These are phyloP conservation scores for Rhizophora apiculata DNA, from an alignment of 345 rosid species.

Conservation along the genomic window DNA sequence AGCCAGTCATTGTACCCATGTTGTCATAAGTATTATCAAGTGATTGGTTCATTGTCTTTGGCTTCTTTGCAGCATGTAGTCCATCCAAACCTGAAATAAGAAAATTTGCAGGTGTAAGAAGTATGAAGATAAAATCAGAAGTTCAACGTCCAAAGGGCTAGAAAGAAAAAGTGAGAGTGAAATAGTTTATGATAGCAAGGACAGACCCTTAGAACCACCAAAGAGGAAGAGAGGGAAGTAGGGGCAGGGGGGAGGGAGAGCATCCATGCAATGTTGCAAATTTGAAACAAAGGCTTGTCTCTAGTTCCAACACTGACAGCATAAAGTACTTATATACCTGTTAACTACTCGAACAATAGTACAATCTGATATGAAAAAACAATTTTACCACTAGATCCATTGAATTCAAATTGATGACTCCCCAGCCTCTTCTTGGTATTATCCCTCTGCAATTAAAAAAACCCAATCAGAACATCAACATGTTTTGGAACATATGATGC, in stretches of 20 bases:
- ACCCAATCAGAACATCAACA: slow-evolving; percentile 6
- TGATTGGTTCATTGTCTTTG: slow-evolving; percentile 60
- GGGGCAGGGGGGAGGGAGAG: too few species aligned
- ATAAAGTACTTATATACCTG: slow-evolving; percentile 11
- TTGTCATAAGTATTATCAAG: slow-evolving; percentile 62
- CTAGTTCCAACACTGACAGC: background rate
- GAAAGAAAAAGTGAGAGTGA: background rate
- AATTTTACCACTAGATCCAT: slow-evolving; percentile 61
- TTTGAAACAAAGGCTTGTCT: too few species aligned
- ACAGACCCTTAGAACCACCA: background rate
- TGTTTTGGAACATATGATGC: background rate
- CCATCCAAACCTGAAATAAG: slow-evolving; percentile 60
- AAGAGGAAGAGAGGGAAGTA: too few species aligned
- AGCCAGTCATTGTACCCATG: slow-evolving; percentile 50
- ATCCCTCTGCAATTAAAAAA: slow-evolving; percentile 56
- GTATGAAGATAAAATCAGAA: slow-evolving; percentile 5
- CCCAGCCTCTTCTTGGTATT: slow-evolving; percentile 72
- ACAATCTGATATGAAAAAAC: slow-evolving; percentile 4
- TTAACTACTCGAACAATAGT: slow-evolving; percentile 13
- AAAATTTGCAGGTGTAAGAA: slow-evolving; percentile 15
- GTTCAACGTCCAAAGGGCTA: background rate
- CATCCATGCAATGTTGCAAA: too few species aligned
- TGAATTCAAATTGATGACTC: slow-evolving; percentile 65
- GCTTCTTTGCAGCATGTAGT: slow-evolving; percentile 71
- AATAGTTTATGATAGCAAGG: background rate